Conservation (phyloP, 345 rosid genomes). For the Excoecaria cochinchinensis region DNA sequence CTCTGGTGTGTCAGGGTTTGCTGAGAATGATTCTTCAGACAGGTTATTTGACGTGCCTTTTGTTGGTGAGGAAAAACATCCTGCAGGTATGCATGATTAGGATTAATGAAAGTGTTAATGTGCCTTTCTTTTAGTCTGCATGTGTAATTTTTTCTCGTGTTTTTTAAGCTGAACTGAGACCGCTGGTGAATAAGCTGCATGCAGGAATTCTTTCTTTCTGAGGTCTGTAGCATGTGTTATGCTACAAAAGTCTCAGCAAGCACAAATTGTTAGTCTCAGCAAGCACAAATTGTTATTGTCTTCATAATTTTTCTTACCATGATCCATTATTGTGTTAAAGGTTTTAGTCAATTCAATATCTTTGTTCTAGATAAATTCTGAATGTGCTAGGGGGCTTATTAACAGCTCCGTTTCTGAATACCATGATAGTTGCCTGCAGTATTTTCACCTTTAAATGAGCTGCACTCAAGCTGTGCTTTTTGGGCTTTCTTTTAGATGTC, state of each 20-base stretch:
- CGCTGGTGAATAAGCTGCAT: background rate
- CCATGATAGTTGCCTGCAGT: background rate
- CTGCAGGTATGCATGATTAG: slow-evolving; percentile 54
- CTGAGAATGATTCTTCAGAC: slow-evolving; percentile 54
- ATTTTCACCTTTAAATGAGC: background rate
- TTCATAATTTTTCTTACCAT: background rate
- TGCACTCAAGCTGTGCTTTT: background rate
- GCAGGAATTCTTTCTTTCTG: background rate
- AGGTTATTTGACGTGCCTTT: slow-evolving; percentile 81
- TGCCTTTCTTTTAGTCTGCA: background rate
- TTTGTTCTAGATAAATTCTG: background rate
- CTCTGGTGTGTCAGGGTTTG: slow-evolving; percentile 40
- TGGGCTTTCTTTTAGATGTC: background rate
- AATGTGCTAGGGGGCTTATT: background rate
- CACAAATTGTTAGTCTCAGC: background rate
- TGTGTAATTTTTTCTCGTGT: background rate
- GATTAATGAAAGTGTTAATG: background rate
- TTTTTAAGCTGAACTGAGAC: background rate
- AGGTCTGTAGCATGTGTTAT: background rate
- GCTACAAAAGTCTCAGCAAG: background rate
- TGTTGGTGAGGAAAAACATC: slow-evolving; percentile 57
- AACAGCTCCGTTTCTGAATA: background rate
- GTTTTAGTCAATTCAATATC: background rate
- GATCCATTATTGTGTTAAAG: background rate
- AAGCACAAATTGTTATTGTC: background rate